Percentiles rank a stretch among this genome's conserved stretches.
phyloP scores from a whole-genome alignment of 768 basidiomycete genomes.

The Lactifluus hygrophoroides region DNA sequence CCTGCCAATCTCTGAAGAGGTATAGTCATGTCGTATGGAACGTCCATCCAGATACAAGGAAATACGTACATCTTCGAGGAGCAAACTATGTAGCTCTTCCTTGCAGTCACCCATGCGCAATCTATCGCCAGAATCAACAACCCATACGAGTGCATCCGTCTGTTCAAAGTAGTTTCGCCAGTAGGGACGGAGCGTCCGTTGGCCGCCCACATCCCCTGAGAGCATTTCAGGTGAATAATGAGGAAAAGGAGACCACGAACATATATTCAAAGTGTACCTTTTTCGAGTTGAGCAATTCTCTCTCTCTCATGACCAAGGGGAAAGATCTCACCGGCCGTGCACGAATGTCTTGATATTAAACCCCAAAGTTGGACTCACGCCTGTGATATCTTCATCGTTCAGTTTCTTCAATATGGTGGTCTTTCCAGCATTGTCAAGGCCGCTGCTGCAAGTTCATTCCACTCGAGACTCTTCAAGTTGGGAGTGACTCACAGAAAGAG shows the following conservation, averaged over 20 bases:
- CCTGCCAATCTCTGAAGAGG: slow-evolving; percentile 75
- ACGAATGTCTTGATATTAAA: slow-evolving; percentile 98
- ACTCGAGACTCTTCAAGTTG: not conserved
- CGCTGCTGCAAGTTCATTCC: slow-evolving; percentile 40
- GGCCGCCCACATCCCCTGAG: slow-evolving; percentile 96
- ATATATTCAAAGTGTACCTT: slow-evolving; percentile 75
- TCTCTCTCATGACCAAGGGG: not conserved
- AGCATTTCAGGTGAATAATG: not conserved
- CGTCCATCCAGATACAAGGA: not conserved
- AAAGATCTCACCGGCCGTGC: slow-evolving; percentile 69
- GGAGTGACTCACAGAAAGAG: slow-evolving; percentile 71
- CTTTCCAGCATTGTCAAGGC: slow-evolving; percentile 97
- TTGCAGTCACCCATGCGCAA: slow-evolving; percentile 87
- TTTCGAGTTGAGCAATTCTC: not conserved
- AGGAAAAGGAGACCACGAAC: slow-evolving; percentile 34
- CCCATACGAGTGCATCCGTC: slow-evolving; percentile 97
- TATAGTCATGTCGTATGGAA: not conserved
- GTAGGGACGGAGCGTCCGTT: slow-evolving; percentile 90
- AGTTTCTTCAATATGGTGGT: slow-evolving; percentile 96
- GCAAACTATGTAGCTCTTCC: slow-evolving; percentile 73
- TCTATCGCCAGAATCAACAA: slow-evolving; percentile 91
- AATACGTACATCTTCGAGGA: slow-evolving; percentile 76
- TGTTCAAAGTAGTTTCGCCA: slow-evolving; percentile 99
- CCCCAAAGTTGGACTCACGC: slow-evolving; percentile 88
- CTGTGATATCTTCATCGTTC: slow-evolving; percentile 83